Base-by-base conservation (phyloP, 495 filamentous ascomycete species). In the Trichoderma virens region DNA sequence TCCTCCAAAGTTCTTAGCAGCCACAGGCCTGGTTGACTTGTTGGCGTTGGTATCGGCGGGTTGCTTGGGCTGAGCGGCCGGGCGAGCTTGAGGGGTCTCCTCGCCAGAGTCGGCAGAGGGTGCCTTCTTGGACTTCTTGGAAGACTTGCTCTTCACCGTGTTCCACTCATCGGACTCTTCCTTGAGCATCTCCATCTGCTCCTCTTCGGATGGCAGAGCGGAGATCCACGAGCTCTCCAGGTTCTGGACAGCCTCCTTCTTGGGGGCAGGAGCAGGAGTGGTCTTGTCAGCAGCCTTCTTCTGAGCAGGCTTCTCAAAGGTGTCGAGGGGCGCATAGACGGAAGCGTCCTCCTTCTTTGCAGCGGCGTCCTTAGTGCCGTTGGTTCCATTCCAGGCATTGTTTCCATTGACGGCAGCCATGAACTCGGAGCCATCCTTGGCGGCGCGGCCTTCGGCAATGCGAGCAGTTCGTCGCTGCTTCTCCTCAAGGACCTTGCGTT, bases 391-490 rank as follows among this genome's bases (percentile, higher is more conserved):
- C 64, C 59, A 62, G 11, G 64, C 59, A 31, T 56, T 32, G 32
- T 64, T 61, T 64, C 74, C 76, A 69, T 72, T 76, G 69, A 74
- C 77, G 61, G 70, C 76, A 31, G 84, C 79, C 72, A 82, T 79
- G 64, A 82, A 83, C 23, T 79, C 70, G 8, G 82, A 83, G 13
- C 89, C 80, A 64, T 90, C 88, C 72, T 92, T 89, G 66, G 88
- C 88, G 60, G 90, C 82, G 62, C 88, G 83, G 65, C 91, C 91
- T 74, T 93, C 90, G 62, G 88, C 81, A 70, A 90, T 86, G 67
- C 92, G 85, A 63, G 91, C 90, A 64, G 85, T 83, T 67, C 91
- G 86, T 66, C 90, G 80, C 76, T 95, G 91, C 73, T 89, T 88
- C 75, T 96, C 91, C 66, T 88, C 76, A 64, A 88, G 75, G 43